Percentiles rank a stretch among this genome's conserved stretches.
These are phyloP conservation scores for Amesomyces nigricolor DNA, from an alignment of 2,329 filamentous ascomycete genomes.

Conservation along the genomic window DNA sequence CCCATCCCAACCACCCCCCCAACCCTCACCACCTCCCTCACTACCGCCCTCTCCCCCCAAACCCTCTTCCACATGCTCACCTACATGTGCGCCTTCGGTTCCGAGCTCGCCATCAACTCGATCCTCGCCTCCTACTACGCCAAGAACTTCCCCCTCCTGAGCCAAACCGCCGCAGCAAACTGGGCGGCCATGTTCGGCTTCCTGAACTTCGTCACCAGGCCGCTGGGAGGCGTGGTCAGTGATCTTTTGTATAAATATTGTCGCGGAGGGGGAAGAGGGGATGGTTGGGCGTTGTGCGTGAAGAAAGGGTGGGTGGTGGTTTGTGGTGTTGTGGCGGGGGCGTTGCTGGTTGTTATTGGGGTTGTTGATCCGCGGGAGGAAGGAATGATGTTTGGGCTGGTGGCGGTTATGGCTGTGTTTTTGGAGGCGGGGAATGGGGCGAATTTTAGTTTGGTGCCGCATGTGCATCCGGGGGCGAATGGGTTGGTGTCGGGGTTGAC, in stretches of 20 bases:
- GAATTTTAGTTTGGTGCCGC: constrained; percentile 80
- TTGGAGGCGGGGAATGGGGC: constrained; percentile 79
- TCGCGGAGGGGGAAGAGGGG: constrained; percentile 8
- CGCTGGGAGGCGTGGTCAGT: constrained; percentile 55
- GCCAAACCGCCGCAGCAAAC: constrained; percentile 51
- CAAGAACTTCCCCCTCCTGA: constrained; percentile 53
- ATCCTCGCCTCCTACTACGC: constrained; percentile 55
- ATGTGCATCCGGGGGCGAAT: constrained; percentile 78
- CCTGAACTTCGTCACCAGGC: constrained; percentile 63
- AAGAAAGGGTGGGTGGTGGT: constrained; percentile 55
- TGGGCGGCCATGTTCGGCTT: constrained; percentile 72
- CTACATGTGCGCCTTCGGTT: constrained; percentile 60
- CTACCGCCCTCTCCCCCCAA: constrained; percentile 47
- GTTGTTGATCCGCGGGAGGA: constrained; percentile 56
- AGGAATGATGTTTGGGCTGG: constrained; percentile 65
- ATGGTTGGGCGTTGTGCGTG: constrained; percentile 32
- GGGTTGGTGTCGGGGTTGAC: constrained; percentile 71
- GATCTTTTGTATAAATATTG: constrained; percentile 44
- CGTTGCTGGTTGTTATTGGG: constrained; percentile 56
- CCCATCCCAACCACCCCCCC: constrained; percentile 50
- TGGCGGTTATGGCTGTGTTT: constrained; percentile 75
- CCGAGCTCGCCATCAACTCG: constrained; percentile 57
- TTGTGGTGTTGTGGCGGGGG: constrained; percentile 57
- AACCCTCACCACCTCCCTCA: constrained; percentile 42
- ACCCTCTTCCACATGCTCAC: constrained; percentile 50